Conservation (phyloP, 371 early-diverging fungal species). For the Racocetra persica region DNA sequence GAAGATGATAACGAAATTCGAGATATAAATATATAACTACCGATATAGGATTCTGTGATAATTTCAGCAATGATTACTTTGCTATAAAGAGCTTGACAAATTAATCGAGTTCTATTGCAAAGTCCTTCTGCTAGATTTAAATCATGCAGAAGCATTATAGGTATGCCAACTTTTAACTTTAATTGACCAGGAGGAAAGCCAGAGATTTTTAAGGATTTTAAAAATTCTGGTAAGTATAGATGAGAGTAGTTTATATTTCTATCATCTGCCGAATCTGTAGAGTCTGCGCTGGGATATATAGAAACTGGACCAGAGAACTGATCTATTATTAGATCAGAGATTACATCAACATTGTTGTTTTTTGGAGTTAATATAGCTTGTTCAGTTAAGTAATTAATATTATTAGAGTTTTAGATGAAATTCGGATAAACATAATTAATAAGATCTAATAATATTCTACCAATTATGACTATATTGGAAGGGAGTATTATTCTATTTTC, state of each 20-base stretch:
- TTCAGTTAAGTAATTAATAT: too few species aligned
- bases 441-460: neutral
- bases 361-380: too few species aligned
- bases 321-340: neutral
- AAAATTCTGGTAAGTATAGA: conserved; percentile 41
- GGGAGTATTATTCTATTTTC: neutral
- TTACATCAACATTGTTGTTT: too few species aligned
- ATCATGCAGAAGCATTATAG: conserved; percentile 50
- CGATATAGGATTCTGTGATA: conserved; percentile 1
- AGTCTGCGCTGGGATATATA: neutral
- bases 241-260: too few species aligned
- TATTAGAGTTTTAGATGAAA: too few species aligned
- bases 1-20: neutral
- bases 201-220: neutral
- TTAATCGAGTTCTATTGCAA: conserved; percentile 25
- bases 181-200: neutral
- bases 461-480: neutral
- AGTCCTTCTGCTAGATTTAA: conserved; percentile 45
- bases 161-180: conserved; percentile 46
- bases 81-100: conserved; percentile 26
- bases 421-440: neutral
- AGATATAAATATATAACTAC: neutral
- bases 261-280: neutral
- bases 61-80: conserved; percentile 8
- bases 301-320: neutral